These are phyloP conservation scores for Rossbeevera mucosa DNA, from an alignment of 768 basidiomycete genomes.

Conservation along the genomic window DNA sequence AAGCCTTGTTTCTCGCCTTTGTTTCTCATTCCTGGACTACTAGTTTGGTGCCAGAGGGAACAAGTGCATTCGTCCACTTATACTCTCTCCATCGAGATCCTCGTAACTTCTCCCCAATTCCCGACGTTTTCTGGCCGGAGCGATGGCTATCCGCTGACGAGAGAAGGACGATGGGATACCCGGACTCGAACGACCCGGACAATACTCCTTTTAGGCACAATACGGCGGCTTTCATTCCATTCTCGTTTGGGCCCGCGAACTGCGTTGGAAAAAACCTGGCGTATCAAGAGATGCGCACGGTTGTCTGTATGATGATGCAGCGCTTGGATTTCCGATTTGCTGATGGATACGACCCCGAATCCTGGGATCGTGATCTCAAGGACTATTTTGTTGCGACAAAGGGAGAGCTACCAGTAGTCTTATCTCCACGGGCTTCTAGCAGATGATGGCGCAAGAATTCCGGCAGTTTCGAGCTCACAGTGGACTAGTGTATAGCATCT, in stretches of 20 bases:
- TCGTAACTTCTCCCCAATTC: slow-evolving; percentile 42
- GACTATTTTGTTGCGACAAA: slow-evolving; percentile 38
- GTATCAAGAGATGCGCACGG: slow-evolving; percentile 39
- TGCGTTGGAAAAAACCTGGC: slow-evolving; percentile 45
- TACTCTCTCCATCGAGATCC: slow-evolving; percentile 45
- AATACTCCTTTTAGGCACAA: slow-evolving; percentile 33
- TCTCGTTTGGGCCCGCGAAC: slow-evolving; percentile 41
- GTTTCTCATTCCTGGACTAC: slow-evolving; percentile 8
- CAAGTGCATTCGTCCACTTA: slow-evolving; percentile 38
- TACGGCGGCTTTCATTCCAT: slow-evolving; percentile 40
- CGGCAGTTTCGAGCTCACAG: slow-evolving; percentile 9
- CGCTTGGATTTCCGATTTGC: slow-evolving; percentile 38
- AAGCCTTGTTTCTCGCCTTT: background rate
- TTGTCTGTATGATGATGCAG: slow-evolving; percentile 36
- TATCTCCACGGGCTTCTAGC: slow-evolving; percentile 30
- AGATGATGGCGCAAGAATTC: slow-evolving; percentile 14
- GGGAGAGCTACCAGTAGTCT: slow-evolving; percentile 31
- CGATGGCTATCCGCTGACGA: slow-evolving; percentile 37
- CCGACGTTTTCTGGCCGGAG: slow-evolving; percentile 43
- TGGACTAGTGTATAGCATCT: slow-evolving; percentile 25
- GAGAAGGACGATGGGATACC: slow-evolving; percentile 21
- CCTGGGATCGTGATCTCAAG: slow-evolving; percentile 34
- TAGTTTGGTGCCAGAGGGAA: slow-evolving; percentile 44
- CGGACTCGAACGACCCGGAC: slow-evolving; percentile 21
- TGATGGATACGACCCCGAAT: slow-evolving; percentile 32